A percentile compares a stretch with the other conserved stretches of the same genome.
Evolutionary conservation across 257 asterid genomes (phyloP).

Genomic region (Nicotiana attenuata): DNA sequence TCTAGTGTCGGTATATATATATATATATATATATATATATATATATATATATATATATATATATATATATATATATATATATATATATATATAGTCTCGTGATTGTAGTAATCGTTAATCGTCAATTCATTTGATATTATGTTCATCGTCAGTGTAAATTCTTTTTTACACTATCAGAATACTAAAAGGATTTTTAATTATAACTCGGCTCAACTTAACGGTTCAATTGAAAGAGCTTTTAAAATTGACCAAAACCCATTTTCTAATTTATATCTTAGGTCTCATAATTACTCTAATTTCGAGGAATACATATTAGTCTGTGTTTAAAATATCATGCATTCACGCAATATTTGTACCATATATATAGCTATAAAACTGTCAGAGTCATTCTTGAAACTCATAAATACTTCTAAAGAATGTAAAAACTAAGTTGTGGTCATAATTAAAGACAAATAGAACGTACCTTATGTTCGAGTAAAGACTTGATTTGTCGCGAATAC

Average conservation of each 20-base stretch:
- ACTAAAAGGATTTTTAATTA: too few relatives aligned
- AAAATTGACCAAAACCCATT: background rate
- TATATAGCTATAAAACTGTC: background rate
- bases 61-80: too few relatives aligned
- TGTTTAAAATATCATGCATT: background rate
- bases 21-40: background rate
- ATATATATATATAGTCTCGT: too few relatives aligned
- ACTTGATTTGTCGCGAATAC: background rate
- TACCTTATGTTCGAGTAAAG: background rate
- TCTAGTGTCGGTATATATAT: conserved; percentile 1
- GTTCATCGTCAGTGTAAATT: too few relatives aligned
- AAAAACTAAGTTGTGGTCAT: background rate
- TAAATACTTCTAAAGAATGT: background rate
- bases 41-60: too few relatives aligned
- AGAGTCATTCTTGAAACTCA: background rate
- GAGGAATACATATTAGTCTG: background rate
- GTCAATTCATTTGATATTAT: too few relatives aligned
- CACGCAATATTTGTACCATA: background rate
- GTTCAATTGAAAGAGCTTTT: background rate
- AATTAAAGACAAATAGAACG: background rate
- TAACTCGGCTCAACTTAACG: too few relatives aligned
- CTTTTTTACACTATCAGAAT: too few relatives aligned
- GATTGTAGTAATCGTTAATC: too few relatives aligned
- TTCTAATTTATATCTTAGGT: background rate
- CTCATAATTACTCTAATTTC: background rate